Evolutionary conservation across 148 eudicot genomes (phyloP).

Genomic region (Rhododendron ovatum): DNA sequence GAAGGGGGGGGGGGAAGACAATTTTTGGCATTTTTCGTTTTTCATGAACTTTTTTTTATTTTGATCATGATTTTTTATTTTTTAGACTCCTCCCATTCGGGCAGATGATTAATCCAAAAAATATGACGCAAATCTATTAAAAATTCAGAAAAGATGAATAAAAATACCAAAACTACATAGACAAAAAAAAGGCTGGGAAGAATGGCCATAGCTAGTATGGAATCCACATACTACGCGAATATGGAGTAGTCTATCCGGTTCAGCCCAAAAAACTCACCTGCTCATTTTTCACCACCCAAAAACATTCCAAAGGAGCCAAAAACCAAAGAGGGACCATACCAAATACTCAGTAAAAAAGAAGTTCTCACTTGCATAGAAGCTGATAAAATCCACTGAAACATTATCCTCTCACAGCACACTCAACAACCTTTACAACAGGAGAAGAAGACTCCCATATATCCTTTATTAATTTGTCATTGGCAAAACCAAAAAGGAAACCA

Average conservation of each 20-base stretch:
- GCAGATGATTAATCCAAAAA: no score
- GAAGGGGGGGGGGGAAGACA: no score
- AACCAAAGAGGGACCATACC: neutral
- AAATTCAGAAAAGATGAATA: neutral
- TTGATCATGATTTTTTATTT: no score
- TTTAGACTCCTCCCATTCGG: neutral
- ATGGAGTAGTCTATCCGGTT: no score
- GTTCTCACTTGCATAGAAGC: slow-evolving; percentile 10
- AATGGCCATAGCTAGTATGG: neutral
- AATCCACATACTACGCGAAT: neutral
- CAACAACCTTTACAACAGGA: slow-evolving; percentile 12
- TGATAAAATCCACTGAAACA: slow-evolving; percentile 5
- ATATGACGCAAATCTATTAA: no score
- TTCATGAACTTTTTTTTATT: no score
- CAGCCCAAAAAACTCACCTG: neutral
- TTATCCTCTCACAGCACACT: slow-evolving; percentile 12
- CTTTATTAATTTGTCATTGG: slow-evolving; percentile 2
- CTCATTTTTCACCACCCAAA: neutral
- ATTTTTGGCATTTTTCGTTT: no score
- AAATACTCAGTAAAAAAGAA: neutral
- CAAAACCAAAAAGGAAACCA: neutral
- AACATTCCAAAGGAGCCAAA: neutral
- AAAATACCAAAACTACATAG: no score
- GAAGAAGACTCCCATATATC: neutral
- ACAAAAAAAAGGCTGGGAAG: neutral